These are phyloP conservation scores for Fusarium penzigii DNA, from an alignment of 2,329 filamentous ascomycete genomes.

Conservation along the genomic window DNA sequence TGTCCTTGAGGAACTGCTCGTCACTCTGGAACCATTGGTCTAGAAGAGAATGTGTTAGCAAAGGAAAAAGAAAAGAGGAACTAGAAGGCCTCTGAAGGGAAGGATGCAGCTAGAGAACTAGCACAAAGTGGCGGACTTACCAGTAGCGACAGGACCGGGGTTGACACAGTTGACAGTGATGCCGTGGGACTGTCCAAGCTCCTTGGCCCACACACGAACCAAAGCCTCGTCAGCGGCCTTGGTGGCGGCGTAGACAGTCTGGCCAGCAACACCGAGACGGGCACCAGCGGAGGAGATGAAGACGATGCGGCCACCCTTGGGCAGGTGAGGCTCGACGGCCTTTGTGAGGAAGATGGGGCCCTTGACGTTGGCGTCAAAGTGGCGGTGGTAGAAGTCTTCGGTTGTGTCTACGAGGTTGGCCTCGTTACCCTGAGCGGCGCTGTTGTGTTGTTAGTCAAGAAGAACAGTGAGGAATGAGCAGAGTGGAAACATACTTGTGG, in stretches of 20 bases:
- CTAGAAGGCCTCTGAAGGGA: no score
- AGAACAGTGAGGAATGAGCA: background rate
- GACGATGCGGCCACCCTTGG: constrained; percentile 34
- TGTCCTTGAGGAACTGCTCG: no score
- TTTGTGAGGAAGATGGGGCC: constrained; percentile 35
- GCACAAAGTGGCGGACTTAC: background rate
- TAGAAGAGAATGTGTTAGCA: no score
- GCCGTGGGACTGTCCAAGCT: constrained; percentile 31
- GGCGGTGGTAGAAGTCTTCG: constrained; percentile 8
- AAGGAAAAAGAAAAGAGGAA: no score
- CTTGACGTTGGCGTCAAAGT: constrained; percentile 25
- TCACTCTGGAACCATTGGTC: background rate
- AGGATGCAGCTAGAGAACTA: no score
- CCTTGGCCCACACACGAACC: constrained; percentile 33
- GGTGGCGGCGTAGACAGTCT: constrained; percentile 36
- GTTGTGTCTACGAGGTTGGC: constrained; percentile 18
- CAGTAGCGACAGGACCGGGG: constrained; percentile 30
- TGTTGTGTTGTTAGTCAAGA: background rate
- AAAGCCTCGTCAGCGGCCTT: constrained; percentile 37
- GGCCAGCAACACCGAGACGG: constrained; percentile 28
- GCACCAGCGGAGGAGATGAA: constrained; percentile 36
- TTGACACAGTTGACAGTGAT: constrained; percentile 36
- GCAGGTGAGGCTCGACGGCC: constrained; percentile 31
- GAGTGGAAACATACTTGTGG: constrained; percentile 19
- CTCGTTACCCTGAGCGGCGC: constrained; percentile 12